Conservation (phyloP, 2,329 filamentous ascomycete genomes). For the Mariannaea elegans region DNA sequence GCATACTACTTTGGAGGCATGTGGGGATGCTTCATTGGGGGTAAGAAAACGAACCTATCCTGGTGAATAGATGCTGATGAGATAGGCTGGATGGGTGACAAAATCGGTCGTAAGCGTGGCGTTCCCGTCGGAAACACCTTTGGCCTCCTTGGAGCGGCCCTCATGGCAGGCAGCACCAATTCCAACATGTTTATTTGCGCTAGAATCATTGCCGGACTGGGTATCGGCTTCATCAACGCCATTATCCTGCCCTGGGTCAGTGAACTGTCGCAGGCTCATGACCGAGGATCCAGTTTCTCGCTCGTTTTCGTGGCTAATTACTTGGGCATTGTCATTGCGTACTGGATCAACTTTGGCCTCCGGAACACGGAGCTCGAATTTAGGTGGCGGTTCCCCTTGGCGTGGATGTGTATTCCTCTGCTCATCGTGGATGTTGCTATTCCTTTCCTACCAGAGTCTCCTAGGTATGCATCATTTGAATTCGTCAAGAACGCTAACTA, state of each 20-base stretch:
- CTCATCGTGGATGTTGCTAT: slow-evolving; percentile 47
- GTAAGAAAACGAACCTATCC: too few species aligned
- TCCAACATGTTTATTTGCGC: slow-evolving; percentile 56
- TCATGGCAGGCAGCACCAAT: slow-evolving; percentile 38
- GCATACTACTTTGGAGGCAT: slow-evolving; percentile 53
- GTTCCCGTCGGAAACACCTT: too few species aligned
- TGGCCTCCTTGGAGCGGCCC: too few species aligned
- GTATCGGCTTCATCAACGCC: slow-evolving; percentile 59
- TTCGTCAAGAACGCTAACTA: slow-evolving; percentile 39
- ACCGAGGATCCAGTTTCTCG: slow-evolving; percentile 53
- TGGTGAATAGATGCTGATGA: too few species aligned
- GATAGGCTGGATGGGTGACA: too few species aligned
- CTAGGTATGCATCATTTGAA: slow-evolving; percentile 41
- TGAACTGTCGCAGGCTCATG: slow-evolving; percentile 56
- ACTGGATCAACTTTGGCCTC: slow-evolving; percentile 48
- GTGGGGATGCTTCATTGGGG: too few species aligned
- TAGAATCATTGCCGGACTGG: slow-evolving; percentile 58
- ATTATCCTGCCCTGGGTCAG: slow-evolving; percentile 59
- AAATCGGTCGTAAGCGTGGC: too few species aligned
- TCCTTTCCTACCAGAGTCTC: slow-evolving; percentile 54
- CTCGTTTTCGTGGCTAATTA: slow-evolving; percentile 62
- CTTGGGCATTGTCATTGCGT: slow-evolving; percentile 54
- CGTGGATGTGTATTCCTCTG: slow-evolving; percentile 51
- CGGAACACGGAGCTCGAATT: slow-evolving; percentile 41
- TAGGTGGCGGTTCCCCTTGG: slow-evolving; percentile 46